Evolutionary conservation across 2,329 filamentous ascomycete species (phyloP).

Genomic region (Penicillium frequentans): DNA sequence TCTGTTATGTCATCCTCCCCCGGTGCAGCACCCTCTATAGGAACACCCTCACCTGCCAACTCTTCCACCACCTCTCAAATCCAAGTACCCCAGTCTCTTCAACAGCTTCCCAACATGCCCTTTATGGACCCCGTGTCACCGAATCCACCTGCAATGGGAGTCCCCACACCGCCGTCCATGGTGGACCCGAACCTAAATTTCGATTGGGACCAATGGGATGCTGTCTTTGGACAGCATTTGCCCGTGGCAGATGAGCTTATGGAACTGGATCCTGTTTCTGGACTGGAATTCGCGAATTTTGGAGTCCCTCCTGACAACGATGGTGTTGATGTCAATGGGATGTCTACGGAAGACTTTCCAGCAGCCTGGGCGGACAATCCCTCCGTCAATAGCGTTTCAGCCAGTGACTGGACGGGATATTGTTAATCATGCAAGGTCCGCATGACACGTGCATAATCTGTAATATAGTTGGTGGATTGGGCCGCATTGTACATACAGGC

Average conservation of each 20-base stretch:
- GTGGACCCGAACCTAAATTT: conserved; percentile 45
- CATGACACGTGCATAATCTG: background rate
- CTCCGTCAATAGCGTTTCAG: background rate
- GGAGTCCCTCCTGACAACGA: conserved; percentile 8
- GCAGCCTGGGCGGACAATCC: conserved; percentile 9
- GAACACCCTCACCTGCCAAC: background rate
- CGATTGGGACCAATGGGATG: conserved; percentile 52
- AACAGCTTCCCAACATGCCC: conserved; percentile 3
- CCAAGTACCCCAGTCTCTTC: conserved; percentile 5
- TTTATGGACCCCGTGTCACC: conserved; percentile 26
- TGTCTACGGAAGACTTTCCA: background rate
- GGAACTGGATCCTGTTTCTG: conserved; percentile 42
- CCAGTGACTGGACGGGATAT: conserved; percentile 12
- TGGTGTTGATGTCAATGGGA: background rate
- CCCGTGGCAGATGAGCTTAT: conserved; percentile 45
- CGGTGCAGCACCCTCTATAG: conserved; percentile 4
- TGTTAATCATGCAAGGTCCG: background rate
- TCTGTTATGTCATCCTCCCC: conserved; percentile 16
- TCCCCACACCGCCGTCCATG: conserved; percentile 38
- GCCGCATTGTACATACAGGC: background rate
- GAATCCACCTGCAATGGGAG: conserved; percentile 13
- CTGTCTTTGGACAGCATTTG: conserved; percentile 49
- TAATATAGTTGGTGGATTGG: background rate
- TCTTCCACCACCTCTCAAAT: conserved; percentile 1
- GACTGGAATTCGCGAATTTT: conserved; percentile 34